Percentiles rank a stretch among this genome's conserved stretches.
Conservation (phyloP, 176 grass and related monocot genomes). For the Oryza rufipogon region DNA sequence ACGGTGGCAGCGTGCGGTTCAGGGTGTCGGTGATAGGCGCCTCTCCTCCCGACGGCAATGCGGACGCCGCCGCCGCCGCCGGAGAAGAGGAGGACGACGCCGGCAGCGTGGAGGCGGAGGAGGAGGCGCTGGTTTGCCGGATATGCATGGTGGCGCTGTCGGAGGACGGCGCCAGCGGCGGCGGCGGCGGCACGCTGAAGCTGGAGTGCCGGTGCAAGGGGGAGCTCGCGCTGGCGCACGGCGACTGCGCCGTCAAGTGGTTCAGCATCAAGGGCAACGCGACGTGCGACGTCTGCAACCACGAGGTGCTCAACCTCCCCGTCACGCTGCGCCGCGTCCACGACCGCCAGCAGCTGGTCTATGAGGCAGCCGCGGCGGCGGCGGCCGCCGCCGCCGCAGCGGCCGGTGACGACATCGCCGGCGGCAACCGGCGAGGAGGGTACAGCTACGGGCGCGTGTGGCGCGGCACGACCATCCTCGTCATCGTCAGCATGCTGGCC, state of each 20-base stretch:
- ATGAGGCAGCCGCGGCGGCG: neutral
- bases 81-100: conserved; percentile 18
- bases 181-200: conserved; percentile 41
- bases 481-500: conserved; percentile 61
- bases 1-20: neutral
- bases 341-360: neutral
- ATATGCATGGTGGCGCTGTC: conserved; percentile 65
- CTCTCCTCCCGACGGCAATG: neutral
- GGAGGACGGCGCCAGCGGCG: neutral
- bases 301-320: conserved; percentile 69
- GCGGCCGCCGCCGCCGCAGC: neutral
- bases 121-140: conserved; percentile 67
- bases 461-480: conserved; percentile 52
- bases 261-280: conserved; percentile 71
- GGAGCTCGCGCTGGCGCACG: conserved; percentile 63
- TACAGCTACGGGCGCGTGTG: conserved; percentile 9
- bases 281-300: conserved; percentile 70
- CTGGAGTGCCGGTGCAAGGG: conserved; percentile 85
- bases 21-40: neutral
- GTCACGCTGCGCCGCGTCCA: conserved; percentile 59
- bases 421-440: neutral
- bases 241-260: conserved; percentile 71
- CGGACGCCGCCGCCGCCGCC: neutral
- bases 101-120: conserved; percentile 28
- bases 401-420: neutral